Evolutionary conservation across 208 protist species (phyloP), one percentile per base, ranked within the genome.

Genomic region (Strigomonas culicis): DNA sequence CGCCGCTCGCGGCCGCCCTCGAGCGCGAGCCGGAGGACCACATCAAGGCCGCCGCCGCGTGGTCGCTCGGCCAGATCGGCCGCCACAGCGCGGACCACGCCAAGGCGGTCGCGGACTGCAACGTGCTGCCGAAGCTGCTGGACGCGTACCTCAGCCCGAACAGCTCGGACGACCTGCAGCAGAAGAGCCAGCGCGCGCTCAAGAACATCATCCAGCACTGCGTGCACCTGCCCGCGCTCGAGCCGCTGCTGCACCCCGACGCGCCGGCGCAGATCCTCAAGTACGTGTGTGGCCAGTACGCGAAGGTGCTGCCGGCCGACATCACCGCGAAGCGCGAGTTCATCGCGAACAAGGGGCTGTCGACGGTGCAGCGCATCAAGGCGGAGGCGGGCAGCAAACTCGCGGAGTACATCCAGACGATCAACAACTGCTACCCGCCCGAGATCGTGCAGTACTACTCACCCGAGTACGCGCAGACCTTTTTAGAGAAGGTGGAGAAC

Each of bases 401-500:
- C 27, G 67, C 78, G 11, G 97, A 99, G 72, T 97, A 94, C 63
- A 98, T 99, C 59, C 85, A 98, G 60, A 83, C 86, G 59, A 99
- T 99, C 82, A 99, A 99, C 79, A 92, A 84, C 62, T 98, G 93
- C 81, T 99, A 98, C 84, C 98, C 98, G 24, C 95, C 97, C 1
- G 97, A 99, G 75, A 98, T 99, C 70, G 98, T 99, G 15, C 82
- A 96, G 60, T 99, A 99, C 80, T 99, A 99, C 82, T 97, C 95
- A 13, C 98, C 98, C 4, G 93, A 98, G 64, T 99, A 98, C 72
- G 88, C 94, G 8, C 82, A 98, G 63, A 96, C 84, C 30, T 93
- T 99, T 39, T 66, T 99, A 24, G 81, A 98, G 46, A 98, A 98
- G 81, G 95, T 99, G 50, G 96, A 98, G 68, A 89, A 79, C 64